Conservation (phyloP, 345 rosid species). For the Bruguiera sexangula region DNA sequence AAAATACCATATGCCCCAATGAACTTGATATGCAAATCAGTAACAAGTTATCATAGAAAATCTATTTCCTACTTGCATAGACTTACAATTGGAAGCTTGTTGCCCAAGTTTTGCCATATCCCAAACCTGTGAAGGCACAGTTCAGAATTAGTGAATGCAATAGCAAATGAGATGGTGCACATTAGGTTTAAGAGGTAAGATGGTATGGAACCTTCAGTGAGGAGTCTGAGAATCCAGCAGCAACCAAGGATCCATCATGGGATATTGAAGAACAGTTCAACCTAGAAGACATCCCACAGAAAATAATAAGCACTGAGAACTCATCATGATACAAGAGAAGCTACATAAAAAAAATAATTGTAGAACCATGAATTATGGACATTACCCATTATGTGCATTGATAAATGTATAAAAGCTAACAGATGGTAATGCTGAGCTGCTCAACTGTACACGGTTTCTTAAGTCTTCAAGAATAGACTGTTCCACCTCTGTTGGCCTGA, state of each 20-base stretch:
- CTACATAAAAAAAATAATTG: constrained; percentile 10
- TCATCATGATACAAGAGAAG: not conserved
- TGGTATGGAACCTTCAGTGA: constrained; percentile 63
- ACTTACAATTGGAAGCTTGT: constrained; percentile 59
- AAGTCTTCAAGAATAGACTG: constrained; percentile 92
- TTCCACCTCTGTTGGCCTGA: constrained; percentile 82
- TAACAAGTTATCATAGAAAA: constrained; percentile 5
- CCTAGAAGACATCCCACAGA: constrained; percentile 32
- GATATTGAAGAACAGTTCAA: constrained; percentile 89
- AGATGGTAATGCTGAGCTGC: constrained; percentile 74
- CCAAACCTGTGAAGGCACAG: constrained; percentile 66
- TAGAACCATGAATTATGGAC: constrained; percentile 5
- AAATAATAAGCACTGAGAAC: constrained; percentile 11
- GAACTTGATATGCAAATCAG: not conserved
- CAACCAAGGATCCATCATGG: constrained; percentile 96
- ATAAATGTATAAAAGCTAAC: constrained; percentile 91
- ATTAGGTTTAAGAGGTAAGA: not conserved
- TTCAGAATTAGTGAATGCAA: constrained; percentile 23
- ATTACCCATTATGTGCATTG: constrained; percentile 87
- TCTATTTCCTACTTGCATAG: not conserved
- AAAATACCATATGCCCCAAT: not conserved
- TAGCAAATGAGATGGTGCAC: not conserved
- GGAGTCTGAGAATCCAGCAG: constrained; percentile 96
- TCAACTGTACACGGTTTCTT: constrained; percentile 90
- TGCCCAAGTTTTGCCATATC: constrained; percentile 96